A percentile compares a stretch with the other conserved stretches of the same genome.
These are phyloP conservation scores for Lasiodiplodia theobromae DNA, from an alignment of 2,329 filamentous ascomycete genomes.

Conservation along the genomic window DNA sequence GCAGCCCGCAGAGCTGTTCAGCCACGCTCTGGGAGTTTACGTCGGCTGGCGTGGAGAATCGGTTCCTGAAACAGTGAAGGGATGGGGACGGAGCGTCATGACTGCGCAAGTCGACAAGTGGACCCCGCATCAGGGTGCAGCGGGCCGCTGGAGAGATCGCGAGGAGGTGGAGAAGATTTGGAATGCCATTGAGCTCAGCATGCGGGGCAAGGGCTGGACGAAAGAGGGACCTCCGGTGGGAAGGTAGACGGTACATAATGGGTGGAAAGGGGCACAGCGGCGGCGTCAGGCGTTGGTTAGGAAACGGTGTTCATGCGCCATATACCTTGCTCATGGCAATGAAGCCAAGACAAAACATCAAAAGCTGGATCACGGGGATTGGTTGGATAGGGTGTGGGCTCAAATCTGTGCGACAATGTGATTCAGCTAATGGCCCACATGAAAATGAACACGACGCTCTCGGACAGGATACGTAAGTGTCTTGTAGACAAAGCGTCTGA, in stretches of 20 bases:
- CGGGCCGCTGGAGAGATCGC: slow-evolving; percentile 79
- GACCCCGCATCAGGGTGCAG: slow-evolving; percentile 59
- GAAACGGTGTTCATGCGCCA: slow-evolving; percentile 19
- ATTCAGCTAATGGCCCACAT: background rate
- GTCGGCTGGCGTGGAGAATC: slow-evolving; percentile 90
- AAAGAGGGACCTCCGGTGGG: slow-evolving; percentile 61
- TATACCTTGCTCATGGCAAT: slow-evolving; percentile 1
- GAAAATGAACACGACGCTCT: background rate
- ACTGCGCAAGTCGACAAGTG: slow-evolving; percentile 85
- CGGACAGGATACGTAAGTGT: background rate
- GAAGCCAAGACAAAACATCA: slow-evolving; percentile 7
- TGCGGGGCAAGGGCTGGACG: slow-evolving; percentile 85
- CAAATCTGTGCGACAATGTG: background rate
- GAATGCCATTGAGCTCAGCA: slow-evolving; percentile 85
- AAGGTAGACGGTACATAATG: background rate
- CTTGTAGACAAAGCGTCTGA: background rate
- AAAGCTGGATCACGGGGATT: slow-evolving; percentile 1
- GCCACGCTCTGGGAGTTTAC: slow-evolving; percentile 84
- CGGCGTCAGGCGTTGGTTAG: slow-evolving; percentile 23
- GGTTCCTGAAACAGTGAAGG: slow-evolving; percentile 76
- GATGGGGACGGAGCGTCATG: slow-evolving; percentile 86
- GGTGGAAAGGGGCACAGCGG: slow-evolving; percentile 3
- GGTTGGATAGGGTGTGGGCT: background rate
- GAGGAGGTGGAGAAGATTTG: slow-evolving; percentile 94
- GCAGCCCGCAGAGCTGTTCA: slow-evolving; percentile 85